A percentile compares a stretch with the other conserved stretches of the same genome.
Evolutionary conservation across 495 filamentous ascomycete species (phyloP).

Genomic region (Aspergillus hancockii): DNA sequence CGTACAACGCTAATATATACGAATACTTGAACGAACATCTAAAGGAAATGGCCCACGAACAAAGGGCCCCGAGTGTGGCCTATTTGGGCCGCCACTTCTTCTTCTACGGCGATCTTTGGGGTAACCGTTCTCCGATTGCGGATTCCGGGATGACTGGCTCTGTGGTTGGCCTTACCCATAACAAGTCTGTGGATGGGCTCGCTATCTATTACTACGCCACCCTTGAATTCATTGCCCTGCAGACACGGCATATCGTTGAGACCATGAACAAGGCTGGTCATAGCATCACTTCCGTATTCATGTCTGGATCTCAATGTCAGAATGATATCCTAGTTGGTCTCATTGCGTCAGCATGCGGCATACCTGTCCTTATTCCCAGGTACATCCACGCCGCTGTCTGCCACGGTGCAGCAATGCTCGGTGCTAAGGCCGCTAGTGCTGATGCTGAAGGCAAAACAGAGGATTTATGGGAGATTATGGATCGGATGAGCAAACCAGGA

Average conservation of each 20-base stretch:
- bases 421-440: conserved; percentile 87
- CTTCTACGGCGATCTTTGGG: conserved; percentile 98
- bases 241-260: conserved; percentile 93
- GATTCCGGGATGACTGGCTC: conserved; percentile 90
- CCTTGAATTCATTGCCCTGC: conserved; percentile 95
- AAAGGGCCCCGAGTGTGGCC: conserved; percentile 71
- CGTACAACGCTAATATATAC: conserved; percentile 81
- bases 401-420: conserved; percentile 95
- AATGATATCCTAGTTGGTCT: conserved; percentile 89
- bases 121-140: conserved; percentile 91
- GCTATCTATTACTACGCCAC: conserved; percentile 90
- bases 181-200: conserved; percentile 81
- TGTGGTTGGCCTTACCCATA: conserved; percentile 79
- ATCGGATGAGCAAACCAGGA: conserved; percentile 94
- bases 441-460: conserved; percentile 76
- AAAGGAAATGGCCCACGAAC: conserved; percentile 66
- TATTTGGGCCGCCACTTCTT: conserved; percentile 91
- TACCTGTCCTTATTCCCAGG: conserved; percentile 87
- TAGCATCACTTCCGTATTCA: conserved; percentile 87
- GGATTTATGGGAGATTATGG: conserved; percentile 93
- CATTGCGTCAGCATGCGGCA: conserved; percentile 84
- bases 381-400: conserved; percentile 97
- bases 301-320: conserved; percentile 96
- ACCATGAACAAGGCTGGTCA: conserved; percentile 88
- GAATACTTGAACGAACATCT: conserved; percentile 92